Percentiles rank a stretch among this genome's conserved stretches.
Conservation (phyloP, 768 basidiomycete species). For the Suillus brevipes region DNA sequence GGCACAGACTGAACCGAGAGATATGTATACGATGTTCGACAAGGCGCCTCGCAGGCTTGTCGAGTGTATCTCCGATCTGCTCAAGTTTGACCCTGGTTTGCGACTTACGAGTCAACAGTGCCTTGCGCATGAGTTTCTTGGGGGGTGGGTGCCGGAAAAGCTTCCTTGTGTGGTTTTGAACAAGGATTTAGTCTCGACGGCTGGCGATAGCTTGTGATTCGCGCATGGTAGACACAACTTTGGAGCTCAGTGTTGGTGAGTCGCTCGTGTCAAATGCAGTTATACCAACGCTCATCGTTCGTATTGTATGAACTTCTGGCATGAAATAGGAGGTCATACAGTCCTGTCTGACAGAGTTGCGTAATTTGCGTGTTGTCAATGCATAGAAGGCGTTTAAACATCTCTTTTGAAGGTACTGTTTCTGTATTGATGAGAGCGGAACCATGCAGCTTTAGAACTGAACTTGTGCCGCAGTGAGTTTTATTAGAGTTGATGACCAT, state of each 20-base stretch:
- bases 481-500: too few relatives aligned
- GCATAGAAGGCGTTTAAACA: too few relatives aligned
- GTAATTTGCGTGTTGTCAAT: too few relatives aligned
- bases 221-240: background rate
- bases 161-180: conserved; percentile 57
- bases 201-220: background rate
- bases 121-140: conserved; percentile 84
- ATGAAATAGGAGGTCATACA: background rate
- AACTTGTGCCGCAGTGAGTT: too few relatives aligned
- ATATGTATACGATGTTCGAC: conserved; percentile 75
- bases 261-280: background rate
- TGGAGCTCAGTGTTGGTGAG: background rate
- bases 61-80: conserved; percentile 87
- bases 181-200: background rate
- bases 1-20: conserved; percentile 61
- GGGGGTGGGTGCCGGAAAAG: conserved; percentile 70
- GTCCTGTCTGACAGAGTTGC: too few relatives aligned
- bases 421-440: too few relatives aligned
- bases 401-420: too few relatives aligned
- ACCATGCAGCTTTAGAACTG: too few relatives aligned
- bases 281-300: background rate
- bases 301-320: background rate
- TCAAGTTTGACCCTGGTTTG: conserved; percentile 87
- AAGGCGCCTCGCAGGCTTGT: conserved; percentile 76
- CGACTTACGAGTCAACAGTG: conserved; percentile 87